Evolutionary conservation across 2,329 filamentous ascomycete species (phyloP), one percentile per base, ranked within the genome.

Genomic region (Cladosporium sphaerospermum): DNA sequence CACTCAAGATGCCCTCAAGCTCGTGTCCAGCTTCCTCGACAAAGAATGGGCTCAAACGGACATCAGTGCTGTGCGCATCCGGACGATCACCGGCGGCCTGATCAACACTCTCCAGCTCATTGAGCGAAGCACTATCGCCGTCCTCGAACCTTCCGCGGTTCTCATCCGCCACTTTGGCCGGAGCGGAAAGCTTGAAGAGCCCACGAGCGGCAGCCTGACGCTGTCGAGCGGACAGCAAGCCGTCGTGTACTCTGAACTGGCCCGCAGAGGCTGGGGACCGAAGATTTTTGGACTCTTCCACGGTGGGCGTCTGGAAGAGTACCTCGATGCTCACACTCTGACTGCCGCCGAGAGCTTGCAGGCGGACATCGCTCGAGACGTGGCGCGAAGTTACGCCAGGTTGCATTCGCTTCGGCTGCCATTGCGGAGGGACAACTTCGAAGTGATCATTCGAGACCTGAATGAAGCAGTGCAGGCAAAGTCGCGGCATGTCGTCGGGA

Each of bases 81-180:
- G 37, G 18, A 9, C 37, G 16, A 36, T 55, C 28, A 47, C 43
- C 11, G 54, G 44, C 37, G 49, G 54, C 13, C 44, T 55, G n/a
- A 43, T 52, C 31, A 55, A 55, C 28, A 43, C 37, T 9, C 42
- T 55, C 2, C 54, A 55, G 10, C 31, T 55, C 9, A n/a, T 55
- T n/a, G 28, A 16, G 9, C 48, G 54, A 19, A n/a, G n/a, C 28
- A 49, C 33, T 32, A 6, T 6, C 3, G 37, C 48, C 4, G 14
- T 11, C 5, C 11, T 23, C 18, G 48, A 52, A 31, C 54, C 54
- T 5, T 32, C 10, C 7, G 32, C 53, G n/a, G 18, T 55, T 2
- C 46, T 55, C 16, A 55, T 55, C 33, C 54, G 54, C 11, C 54
- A 52, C 31, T 55, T 55, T 13, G 54, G 49, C n/a, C 48, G 32